Conservation (phyloP, 2,329 filamentous ascomycete species). For the Thelonectria olida region DNA sequence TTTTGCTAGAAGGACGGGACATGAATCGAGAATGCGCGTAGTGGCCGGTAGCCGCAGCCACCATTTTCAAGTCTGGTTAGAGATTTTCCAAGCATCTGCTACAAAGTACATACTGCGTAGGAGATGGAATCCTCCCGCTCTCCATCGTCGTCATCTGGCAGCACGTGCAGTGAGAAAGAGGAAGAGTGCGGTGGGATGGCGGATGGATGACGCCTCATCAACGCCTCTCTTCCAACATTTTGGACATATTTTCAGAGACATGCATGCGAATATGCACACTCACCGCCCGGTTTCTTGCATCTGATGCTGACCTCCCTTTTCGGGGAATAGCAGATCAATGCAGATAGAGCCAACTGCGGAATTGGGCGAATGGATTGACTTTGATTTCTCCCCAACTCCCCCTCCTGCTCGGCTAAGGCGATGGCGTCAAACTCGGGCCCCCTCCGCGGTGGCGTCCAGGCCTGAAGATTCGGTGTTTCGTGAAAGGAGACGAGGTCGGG, state of each 20-base stretch:
- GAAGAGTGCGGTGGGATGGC: neutral
- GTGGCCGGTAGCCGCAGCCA: conserved; percentile 10
- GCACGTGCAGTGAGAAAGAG: neutral
- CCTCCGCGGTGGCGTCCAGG: conserved; percentile 18
- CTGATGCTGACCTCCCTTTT: neutral
- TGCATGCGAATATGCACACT: neutral
- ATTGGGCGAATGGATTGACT: neutral
- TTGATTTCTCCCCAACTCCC: neutral
- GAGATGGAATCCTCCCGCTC: conserved; percentile 28
- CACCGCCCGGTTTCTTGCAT: neutral
- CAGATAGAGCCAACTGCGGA: too few relatives aligned
- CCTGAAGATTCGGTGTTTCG: conserved; percentile 23
- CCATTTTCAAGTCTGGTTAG: neutral
- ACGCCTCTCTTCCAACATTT: neutral
- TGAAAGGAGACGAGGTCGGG: conserved; percentile 1
- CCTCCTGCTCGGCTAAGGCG: conserved; percentile 19
- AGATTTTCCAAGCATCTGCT: too few relatives aligned
- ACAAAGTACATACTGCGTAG: too few relatives aligned
- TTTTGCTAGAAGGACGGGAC: conserved; percentile 9
- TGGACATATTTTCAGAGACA: neutral
- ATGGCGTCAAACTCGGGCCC: conserved; percentile 13
- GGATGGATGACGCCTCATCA: neutral
- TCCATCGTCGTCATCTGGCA: conserved; percentile 22
- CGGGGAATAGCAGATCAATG: neutral
- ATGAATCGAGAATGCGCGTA: conserved; percentile 11